Conservation (phyloP, 108 stramenopile species). For the Fragilariopsis cylindrus region DNA sequence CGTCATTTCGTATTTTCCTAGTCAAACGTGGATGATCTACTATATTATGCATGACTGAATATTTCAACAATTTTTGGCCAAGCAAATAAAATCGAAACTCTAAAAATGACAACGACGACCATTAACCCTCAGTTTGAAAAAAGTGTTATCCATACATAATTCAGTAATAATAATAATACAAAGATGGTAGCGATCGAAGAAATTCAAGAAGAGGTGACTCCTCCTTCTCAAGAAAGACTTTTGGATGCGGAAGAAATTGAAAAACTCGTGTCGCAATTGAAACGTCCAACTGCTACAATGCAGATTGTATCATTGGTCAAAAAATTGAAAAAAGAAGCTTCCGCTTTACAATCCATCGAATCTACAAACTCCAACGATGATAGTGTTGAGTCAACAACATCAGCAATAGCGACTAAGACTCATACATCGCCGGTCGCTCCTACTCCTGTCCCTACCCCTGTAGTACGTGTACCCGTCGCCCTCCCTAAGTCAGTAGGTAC, state of each 20-base stretch:
- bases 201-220: conserved; percentile 11
- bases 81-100: too few species aligned
- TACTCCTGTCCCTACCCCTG: conserved; percentile 7
- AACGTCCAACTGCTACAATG: conserved; percentile 62
- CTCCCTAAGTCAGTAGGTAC: background rate
- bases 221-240: conserved; percentile 64
- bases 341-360: conserved; percentile 65
- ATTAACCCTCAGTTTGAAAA: background rate
- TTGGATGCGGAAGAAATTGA: conserved; percentile 84
- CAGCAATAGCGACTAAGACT: conserved; percentile 9
- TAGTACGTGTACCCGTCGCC: background rate
- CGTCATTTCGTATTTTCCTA: too few species aligned
- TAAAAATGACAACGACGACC: too few species aligned
- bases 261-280: conserved; percentile 37
- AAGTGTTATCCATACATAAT: background rate
- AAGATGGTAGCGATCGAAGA: conserved; percentile 37
- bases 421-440: conserved; percentile 9
- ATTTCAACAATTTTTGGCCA: too few species aligned
- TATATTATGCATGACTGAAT: too few species aligned
- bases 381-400: background rate
- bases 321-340: conserved; percentile 67
- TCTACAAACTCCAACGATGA: background rate
- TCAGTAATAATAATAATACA: background rate
- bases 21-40: too few species aligned
- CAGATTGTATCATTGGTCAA: conserved; percentile 71